Percentiles rank a stretch among this genome's conserved stretches.
Evolutionary conservation across 805 yeast species (phyloP).

Genomic region (Sugiyamaella marilandica): DNA sequence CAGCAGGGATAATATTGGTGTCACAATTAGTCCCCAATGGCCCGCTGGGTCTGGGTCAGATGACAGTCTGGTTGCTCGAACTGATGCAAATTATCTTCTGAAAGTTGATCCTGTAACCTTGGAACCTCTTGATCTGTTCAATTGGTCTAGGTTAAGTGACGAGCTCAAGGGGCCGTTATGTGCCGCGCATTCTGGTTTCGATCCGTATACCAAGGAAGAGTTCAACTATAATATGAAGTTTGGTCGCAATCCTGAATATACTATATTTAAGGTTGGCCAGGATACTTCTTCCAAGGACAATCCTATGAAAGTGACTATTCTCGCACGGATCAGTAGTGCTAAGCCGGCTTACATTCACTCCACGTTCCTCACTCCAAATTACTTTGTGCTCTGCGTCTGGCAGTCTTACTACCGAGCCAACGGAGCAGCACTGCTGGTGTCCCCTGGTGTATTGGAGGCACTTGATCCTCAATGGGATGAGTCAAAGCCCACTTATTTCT

Average conservation of each 20-base stretch:
- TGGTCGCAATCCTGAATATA: neutral
- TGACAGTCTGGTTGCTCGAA: neutral
- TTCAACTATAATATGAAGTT: conserved; percentile 2
- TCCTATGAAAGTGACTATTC: neutral
- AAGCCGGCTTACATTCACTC: neutral
- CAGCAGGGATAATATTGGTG: neutral
- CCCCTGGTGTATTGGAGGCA: neutral
- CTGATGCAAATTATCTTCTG: neutral
- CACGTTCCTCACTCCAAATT: neutral
- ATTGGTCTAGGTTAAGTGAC: neutral
- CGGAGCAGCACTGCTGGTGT: neutral
- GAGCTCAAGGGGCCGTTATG: neutral
- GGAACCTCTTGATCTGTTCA: neutral
- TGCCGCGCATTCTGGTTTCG: conserved; percentile 1
- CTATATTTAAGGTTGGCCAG: neutral
- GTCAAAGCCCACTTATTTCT: neutral
- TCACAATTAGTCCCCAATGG: neutral
- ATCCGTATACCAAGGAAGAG: neutral
- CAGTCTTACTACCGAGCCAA: neutral
- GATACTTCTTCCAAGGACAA: neutral
- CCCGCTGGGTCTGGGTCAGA: neutral
- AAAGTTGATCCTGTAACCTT: neutral
- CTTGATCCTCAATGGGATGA: neutral
- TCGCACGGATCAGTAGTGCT: neutral
- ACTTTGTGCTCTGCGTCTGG: neutral